Evolutionary conservation across 768 basidiomycete genomes (phyloP).

Genomic region (Glaciozyma antarctica): DNA sequence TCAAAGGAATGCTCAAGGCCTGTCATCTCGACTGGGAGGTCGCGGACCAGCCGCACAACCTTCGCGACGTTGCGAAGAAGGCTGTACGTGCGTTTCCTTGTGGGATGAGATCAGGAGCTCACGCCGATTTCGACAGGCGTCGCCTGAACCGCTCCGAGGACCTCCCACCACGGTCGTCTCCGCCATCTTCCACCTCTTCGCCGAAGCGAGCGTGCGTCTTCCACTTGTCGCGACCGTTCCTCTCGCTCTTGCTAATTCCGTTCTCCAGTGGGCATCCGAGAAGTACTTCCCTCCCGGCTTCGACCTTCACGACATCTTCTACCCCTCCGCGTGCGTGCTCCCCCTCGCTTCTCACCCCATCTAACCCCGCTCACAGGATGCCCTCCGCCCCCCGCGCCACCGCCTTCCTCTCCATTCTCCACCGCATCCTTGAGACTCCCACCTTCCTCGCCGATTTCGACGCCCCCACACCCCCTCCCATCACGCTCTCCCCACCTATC

Average conservation of each 20-base stretch:
- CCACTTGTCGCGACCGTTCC: conserved; percentile 15
- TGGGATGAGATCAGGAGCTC: not conserved
- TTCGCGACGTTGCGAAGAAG: conserved; percentile 51
- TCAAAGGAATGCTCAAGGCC: conserved; percentile 64
- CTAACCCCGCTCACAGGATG: conserved; percentile 35
- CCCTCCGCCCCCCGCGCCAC: conserved; percentile 63
- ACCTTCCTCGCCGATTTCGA: conserved; percentile 66
- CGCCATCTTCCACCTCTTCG: conserved; percentile 61
- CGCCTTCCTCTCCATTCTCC: conserved; percentile 75
- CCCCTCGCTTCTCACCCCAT: not conserved
- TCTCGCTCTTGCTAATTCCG: not conserved
- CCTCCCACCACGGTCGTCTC: conserved; percentile 71
- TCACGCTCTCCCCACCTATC: conserved; percentile 39
- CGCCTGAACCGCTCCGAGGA: conserved; percentile 43
- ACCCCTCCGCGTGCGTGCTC: conserved; percentile 50
- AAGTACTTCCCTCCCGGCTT: conserved; percentile 60
- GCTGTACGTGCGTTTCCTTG: conserved; percentile 43
- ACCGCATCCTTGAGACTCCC: conserved; percentile 65
- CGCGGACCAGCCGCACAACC: conserved; percentile 48
- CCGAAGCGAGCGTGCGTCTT: conserved; percentile 56
- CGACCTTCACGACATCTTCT: conserved; percentile 68
- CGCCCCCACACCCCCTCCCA: conserved; percentile 43
- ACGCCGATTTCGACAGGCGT: not conserved
- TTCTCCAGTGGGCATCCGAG: conserved; percentile 38
- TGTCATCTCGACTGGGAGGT: conserved; percentile 51